phyloP scores from a whole-genome alignment of 495 filamentous ascomycete genomes.

The Xylaria nigripes region DNA sequence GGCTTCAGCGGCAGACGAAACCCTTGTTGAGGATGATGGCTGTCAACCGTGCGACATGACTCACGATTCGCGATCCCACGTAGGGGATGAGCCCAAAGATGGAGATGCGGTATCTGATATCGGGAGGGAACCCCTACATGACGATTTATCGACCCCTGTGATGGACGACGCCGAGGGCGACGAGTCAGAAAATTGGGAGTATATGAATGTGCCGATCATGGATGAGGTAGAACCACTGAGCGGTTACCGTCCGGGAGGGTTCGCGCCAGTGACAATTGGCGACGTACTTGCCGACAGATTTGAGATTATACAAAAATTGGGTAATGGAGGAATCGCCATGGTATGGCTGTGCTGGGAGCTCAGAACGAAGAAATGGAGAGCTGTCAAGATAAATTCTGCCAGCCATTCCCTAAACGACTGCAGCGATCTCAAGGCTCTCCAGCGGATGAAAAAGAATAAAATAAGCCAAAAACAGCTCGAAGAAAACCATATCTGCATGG shows the following conservation, averaged over 20 bases:
- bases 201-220: not conserved
- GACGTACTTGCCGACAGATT: constrained; percentile 1
- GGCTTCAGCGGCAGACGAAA: too few relatives aligned
- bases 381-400: constrained; percentile 5
- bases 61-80: too few relatives aligned
- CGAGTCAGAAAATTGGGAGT: not conserved
- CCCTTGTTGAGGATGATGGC: too few relatives aligned
- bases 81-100: too few relatives aligned
- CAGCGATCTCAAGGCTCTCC: not conserved
- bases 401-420: not conserved
- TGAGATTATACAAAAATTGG: constrained; percentile 5
- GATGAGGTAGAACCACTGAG: constrained; percentile 2
- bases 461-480: not conserved
- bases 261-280: constrained; percentile 2
- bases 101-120: too few relatives aligned
- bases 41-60: too few relatives aligned
- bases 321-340: constrained; percentile 4
- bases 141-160: not conserved
- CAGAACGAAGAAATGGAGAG: constrained; percentile 1
- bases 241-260: constrained; percentile 1
- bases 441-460: not conserved
- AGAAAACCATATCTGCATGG: not conserved
- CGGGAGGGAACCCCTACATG: too few relatives aligned
- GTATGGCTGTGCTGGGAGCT: constrained; percentile 12
- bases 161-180: not conserved